Evolutionary conservation across 148 eudicot genomes (phyloP), one percentile per base, ranked within the genome.

Genomic region (Chenopodium berlandieri): DNA sequence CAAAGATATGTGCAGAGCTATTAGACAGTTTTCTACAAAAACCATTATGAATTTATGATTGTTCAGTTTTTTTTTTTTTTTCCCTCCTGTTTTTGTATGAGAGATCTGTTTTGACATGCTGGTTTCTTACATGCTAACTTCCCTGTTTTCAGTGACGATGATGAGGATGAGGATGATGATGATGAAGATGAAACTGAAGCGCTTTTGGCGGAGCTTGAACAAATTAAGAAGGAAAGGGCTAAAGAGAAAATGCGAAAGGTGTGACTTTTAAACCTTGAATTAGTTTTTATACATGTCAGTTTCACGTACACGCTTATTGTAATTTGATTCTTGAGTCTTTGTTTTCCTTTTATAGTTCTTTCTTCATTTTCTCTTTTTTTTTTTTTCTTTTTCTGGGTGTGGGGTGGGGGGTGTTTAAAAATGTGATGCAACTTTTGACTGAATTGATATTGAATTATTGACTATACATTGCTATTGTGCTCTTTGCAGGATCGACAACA

Each of bases 151-250:
- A 88, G 95, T 88, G 91, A 89, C 79, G 92, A 90, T n/a, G 25
- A 23, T 23, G 25, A 23, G 25, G 98, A 93, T 7, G 94, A 90
- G 16, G 92, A 92, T 4, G 97, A 94, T 10, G 98, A 95, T 34
- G 99, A 96, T 4, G 99, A 92, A 47, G 99, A 94, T 88, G 97
- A 96, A 84, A 92, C 92, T 30, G 99, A 91, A 87, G 99, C 99
- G 80, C 94, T 96, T 20, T 79, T 92, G 85, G 95, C 95, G 40
- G 98, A 91, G 84, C 99, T 95, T 87, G 98, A 92, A 85, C 92
- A 86, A 20, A 89, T 95, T 85, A 93, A 86, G 90, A 94, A 87
- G 86, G 99, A 96, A 87, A 96, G 90, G 83, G 97, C 94, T 73
- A 98, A 96, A 85, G 98, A 92, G 83, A 94, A 90, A 84, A 86